Conservation (phyloP, 176 grass and related monocot genomes). For the Triticum monococcum region DNA sequence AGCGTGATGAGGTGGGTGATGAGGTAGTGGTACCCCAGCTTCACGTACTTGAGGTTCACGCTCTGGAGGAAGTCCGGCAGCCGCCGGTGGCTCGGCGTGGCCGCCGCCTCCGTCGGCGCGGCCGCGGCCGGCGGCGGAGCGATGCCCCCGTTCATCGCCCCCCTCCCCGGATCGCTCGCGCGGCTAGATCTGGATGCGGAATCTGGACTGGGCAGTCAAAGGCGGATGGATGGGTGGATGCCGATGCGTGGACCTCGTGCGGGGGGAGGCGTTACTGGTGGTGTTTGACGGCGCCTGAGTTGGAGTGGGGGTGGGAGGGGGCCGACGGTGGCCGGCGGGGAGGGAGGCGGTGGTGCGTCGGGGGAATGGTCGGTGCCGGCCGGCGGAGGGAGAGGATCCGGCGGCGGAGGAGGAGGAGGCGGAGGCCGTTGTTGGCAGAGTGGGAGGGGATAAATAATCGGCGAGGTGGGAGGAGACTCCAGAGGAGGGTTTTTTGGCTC, state of each 20-base stretch:
- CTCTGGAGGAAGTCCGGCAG: slow-evolving; percentile 98
- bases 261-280: slow-evolving; percentile 3
- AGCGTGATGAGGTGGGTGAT: slow-evolving; percentile 90
- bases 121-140: neutral
- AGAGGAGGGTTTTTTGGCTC: slow-evolving; percentile 15
- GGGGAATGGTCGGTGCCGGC: slow-evolving; percentile 10
- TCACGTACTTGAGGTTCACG: slow-evolving; percentile 98
- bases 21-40: slow-evolving; percentile 94
- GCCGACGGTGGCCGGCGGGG: neutral
- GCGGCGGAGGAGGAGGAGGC: neutral
- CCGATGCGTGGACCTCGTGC: slow-evolving; percentile 32
- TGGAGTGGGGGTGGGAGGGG: neutral
- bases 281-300: neutral
- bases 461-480: neutral
- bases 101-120: neutral
- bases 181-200: slow-evolving; percentile 39
- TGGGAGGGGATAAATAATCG: slow-evolving; percentile 42
- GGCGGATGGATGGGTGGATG: neutral
- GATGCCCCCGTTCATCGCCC: slow-evolving; percentile 37
- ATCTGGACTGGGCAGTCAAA: slow-evolving; percentile 29
- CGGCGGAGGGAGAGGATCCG: slow-evolving; percentile 16
- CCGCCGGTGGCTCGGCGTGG: slow-evolving; percentile 48
- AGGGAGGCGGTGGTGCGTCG: neutral
- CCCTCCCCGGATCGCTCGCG: neutral
- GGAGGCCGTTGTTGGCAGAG: slow-evolving; percentile 7